These are phyloP conservation scores for Coprinopsis sp. DNA, from an alignment of 768 basidiomycete species.

Conservation along the genomic window DNA sequence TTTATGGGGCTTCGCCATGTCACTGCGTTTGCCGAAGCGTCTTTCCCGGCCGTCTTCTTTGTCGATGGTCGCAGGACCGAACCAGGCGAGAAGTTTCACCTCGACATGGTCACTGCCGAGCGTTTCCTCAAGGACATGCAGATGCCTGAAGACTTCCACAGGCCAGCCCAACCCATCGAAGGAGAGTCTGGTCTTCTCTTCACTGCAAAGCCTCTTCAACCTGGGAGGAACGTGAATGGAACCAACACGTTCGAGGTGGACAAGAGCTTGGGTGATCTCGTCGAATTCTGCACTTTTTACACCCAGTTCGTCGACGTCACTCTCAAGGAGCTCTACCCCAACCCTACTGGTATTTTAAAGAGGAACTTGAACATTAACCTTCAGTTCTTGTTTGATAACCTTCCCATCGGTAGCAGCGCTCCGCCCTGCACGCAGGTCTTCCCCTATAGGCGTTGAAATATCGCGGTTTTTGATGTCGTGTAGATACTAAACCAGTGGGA, in stretches of 20 bases:
- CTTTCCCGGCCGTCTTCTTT: slow-evolving; percentile 12
- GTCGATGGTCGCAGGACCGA: slow-evolving; percentile 14
- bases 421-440: slow-evolving; percentile 8
- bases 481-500: too few relatives aligned
- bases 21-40: slow-evolving; percentile 14
- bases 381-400: not conserved
- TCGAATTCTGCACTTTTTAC: slow-evolving; percentile 11
- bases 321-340: slow-evolving; percentile 14
- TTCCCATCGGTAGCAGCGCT: not conserved
- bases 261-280: slow-evolving; percentile 7
- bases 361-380: slow-evolving; percentile 10
- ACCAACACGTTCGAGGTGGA: slow-evolving; percentile 12
- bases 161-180: slow-evolving; percentile 7
- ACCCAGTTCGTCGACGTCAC: slow-evolving; percentile 15
- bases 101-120: slow-evolving; percentile 11
- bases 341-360: slow-evolving; percentile 10
- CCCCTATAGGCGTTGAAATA: too few relatives aligned
- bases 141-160: slow-evolving; percentile 13
- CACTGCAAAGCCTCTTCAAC: slow-evolving; percentile 9
- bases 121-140: slow-evolving; percentile 13
- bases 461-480: too few relatives aligned
- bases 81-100: slow-evolving; percentile 8
- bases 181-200: not conserved
- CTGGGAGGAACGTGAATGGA: slow-evolving; percentile 13
- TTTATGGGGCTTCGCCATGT: slow-evolving; percentile 12